These are phyloP conservation scores for Pinus taeda DNA, from an alignment of 75 land plant genomes.

Conservation along the genomic window DNA sequence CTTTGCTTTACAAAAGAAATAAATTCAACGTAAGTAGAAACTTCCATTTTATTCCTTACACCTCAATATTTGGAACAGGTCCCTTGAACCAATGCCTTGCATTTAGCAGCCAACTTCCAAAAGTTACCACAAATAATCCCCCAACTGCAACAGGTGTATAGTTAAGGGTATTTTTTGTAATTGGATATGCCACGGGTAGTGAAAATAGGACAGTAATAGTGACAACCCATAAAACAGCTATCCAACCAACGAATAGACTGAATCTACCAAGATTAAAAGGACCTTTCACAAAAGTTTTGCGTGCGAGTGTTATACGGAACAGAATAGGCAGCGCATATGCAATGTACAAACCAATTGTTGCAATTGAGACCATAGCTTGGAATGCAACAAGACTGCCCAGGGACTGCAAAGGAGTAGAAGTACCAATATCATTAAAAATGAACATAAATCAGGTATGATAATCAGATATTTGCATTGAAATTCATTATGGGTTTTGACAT, in stretches of 20 bases:
- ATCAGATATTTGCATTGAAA: not conserved
- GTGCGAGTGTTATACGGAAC: slow-evolving; percentile 70
- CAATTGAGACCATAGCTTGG: slow-evolving; percentile 91
- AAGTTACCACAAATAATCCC: slow-evolving; percentile 51
- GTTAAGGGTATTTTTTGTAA: slow-evolving; percentile 64
- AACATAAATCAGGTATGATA: not conserved
- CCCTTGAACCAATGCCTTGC: slow-evolving; percentile 86
- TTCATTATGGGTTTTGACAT: too few relatives aligned
- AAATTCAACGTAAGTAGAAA: not conserved
- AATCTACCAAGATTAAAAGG: slow-evolving; percentile 71
- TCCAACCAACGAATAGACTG: slow-evolving; percentile 72
- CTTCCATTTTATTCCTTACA: slow-evolving; percentile 3
- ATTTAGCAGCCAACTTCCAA: slow-evolving; percentile 57
- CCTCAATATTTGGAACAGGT: slow-evolving; percentile 48
- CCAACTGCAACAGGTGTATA: slow-evolving; percentile 93
- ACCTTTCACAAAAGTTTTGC: slow-evolving; percentile 69
- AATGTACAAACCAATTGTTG: slow-evolving; percentile 82
- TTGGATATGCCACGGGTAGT: slow-evolving; percentile 69
- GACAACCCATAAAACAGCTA: slow-evolving; percentile 83
- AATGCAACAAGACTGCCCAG: slow-evolving; percentile 85
- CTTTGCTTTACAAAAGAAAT: not conserved
- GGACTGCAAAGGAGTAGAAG: slow-evolving; percentile 45
- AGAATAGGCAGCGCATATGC: slow-evolving; percentile 81
- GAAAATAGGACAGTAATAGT: slow-evolving; percentile 87
- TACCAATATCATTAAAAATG: not conserved